Percentiles rank a stretch among this genome's conserved stretches.
These are phyloP conservation scores for Coprinopsis marcescibilis DNA, from an alignment of 768 basidiomycete species.

Conservation along the genomic window DNA sequence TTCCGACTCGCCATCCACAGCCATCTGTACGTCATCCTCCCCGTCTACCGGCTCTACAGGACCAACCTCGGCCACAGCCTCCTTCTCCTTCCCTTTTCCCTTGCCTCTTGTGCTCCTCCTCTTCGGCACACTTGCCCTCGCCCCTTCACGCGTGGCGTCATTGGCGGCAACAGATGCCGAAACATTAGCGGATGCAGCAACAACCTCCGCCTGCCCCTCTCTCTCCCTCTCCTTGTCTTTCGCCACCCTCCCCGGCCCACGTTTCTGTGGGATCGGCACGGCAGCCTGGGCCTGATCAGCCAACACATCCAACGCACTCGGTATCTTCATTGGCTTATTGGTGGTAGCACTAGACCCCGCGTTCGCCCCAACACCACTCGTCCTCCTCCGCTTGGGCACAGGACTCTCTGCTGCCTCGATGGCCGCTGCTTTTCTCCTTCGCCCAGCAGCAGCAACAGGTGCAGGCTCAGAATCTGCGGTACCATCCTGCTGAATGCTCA, in stretches of 20 bases:
- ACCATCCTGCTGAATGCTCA: constrained; percentile 41
- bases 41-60: background rate
- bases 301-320: constrained; percentile 55
- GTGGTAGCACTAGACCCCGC: constrained; percentile 2
- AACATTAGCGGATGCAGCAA: too few species aligned
- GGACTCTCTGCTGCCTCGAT: constrained; percentile 30
- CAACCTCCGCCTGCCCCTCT: background rate
- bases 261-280: constrained; percentile 34
- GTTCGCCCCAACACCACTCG: constrained; percentile 6
- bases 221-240: constrained; percentile 14
- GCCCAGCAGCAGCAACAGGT: constrained; percentile 10
- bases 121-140: too few species aligned
- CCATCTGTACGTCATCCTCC: background rate
- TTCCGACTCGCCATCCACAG: background rate
- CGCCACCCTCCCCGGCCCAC: constrained; percentile 12
- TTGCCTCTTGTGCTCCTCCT: too few species aligned
- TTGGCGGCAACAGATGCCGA: too few species aligned
- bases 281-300: constrained; percentile 63
- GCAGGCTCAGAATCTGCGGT: too few species aligned
- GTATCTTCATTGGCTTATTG: constrained; percentile 13
- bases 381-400: constrained; percentile 27
- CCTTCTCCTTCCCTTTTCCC: too few species aligned
- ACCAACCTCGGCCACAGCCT: too few species aligned
- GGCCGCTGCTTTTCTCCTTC: constrained; percentile 16
- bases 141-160: too few species aligned